Evolutionary conservation across 2,329 filamentous ascomycete species (phyloP).

Genomic region (Tolypocladium cylindrosporum): DNA sequence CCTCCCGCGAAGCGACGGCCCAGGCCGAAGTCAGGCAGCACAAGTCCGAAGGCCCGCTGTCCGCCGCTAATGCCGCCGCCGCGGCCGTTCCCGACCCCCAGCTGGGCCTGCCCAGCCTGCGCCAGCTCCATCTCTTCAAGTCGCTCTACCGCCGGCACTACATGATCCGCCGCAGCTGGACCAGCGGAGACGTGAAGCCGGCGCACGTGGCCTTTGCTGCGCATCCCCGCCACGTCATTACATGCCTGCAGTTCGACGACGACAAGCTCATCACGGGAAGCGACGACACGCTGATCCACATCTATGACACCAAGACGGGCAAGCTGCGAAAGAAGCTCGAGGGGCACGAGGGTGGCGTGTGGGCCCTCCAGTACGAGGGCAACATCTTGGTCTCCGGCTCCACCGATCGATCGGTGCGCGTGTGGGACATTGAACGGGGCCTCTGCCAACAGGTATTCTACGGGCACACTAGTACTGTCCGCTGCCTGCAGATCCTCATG

Average conservation of each 20-base stretch:
- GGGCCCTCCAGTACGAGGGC: constrained; percentile 93
- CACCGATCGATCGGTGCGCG: constrained; percentile 94
- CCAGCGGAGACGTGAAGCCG: constrained; percentile 72
- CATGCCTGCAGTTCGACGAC: constrained; percentile 92
- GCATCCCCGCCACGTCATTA: constrained; percentile 92
- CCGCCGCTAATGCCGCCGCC: constrained; percentile 77
- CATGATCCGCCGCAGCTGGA: constrained; percentile 88
- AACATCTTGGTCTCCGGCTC: constrained; percentile 93
- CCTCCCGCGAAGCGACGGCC: constrained; percentile 29
- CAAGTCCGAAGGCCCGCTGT: constrained; percentile 72
- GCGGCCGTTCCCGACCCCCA: constrained; percentile 72
- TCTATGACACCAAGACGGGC: constrained; percentile 95
- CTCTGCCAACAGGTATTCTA: constrained; percentile 93
- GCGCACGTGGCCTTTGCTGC: constrained; percentile 93
- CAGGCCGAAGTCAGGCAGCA: constrained; percentile 33
- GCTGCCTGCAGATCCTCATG: constrained; percentile 89
- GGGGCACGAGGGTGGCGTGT: constrained; percentile 94
- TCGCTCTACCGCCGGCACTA: constrained; percentile 89
- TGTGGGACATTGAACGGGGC: constrained; percentile 95
- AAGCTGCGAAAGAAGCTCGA: constrained; percentile 73
- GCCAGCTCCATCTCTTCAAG: constrained; percentile 87
- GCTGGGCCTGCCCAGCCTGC: constrained; percentile 67
- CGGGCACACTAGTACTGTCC: constrained; percentile 93
- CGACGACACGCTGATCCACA: constrained; percentile 94
- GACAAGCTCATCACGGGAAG: constrained; percentile 98